Evolutionary conservation across 768 basidiomycete species (phyloP), one percentile per base, ranked within the genome.

Genomic region (Kwoniella newhampshirensis): DNA sequence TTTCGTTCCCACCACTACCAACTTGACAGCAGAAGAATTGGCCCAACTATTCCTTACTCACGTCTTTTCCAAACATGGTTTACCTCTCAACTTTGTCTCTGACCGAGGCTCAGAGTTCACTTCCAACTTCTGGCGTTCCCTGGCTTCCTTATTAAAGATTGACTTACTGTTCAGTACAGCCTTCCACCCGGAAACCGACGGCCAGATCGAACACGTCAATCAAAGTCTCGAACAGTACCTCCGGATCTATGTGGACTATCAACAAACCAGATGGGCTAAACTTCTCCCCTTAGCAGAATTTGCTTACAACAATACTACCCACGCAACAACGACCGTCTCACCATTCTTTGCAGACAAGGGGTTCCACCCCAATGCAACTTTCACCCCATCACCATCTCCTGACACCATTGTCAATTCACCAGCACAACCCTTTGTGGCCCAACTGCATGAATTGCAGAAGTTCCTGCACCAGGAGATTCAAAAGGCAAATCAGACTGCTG

Each of bases 211-310:
- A 51, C 54, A 71, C 1, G 60, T 77, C 9, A 81, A 82, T 54
- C 79, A 80, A 53, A 65, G 75, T 4, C 25, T 81, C 0, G 79
- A 82, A 54, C 72, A 74, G 12, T 80, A 78, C 56, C 75, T 82
- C 0, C 64, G 77, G 0, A 44, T 75, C 0, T 80, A 74, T 60
- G 73, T 77, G 46, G 66, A 76, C 45, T 58, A 71, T 5, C 76
- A 80, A 35, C 53, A 70, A 3, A 70, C 79, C 30, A 44, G 57
- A 35, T 81, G 81, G 80, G 32, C 69, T 0, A 57, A 72, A 5
- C 70, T 67, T 46, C 51, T 79, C 0, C 62, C 71, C 17, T 62
- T 69, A 17, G 68, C 76, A 0, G 53, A 35, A 21, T 55, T 59
- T 37, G 40, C 42, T 13, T 59, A 63, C 52, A 59, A 59, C 53